Evolutionary conservation across 1,284 basidiomycete genomes (phyloP).

Genomic region (Chiua sp.): DNA sequence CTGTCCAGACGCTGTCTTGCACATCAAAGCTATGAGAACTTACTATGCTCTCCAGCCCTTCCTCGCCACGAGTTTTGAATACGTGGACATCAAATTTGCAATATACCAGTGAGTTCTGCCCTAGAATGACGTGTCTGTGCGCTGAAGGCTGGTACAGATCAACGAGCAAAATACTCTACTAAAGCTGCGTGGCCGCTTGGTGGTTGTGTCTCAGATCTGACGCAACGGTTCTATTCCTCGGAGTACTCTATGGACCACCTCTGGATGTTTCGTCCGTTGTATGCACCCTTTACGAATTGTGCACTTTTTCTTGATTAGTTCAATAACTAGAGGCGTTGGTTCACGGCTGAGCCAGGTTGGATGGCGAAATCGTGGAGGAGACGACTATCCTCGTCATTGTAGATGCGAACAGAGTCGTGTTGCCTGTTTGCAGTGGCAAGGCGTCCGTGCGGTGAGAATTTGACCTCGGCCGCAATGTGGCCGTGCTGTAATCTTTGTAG

Average conservation of each 20-base stretch:
- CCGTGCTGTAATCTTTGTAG: too few species aligned
- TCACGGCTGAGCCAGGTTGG: too few species aligned
- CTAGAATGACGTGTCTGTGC: constrained; percentile 13
- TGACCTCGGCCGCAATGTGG: too few species aligned
- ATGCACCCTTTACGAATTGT: constrained; percentile 97
- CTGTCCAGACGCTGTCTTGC: constrained; percentile 95
- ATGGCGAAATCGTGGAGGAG: too few species aligned
- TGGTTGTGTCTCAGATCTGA: constrained; percentile 20
- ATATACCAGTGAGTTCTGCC: constrained; percentile 76
- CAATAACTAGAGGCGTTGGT: constrained; percentile 97
- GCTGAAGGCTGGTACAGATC: constrained; percentile 58
- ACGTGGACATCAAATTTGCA: constrained; percentile 97
- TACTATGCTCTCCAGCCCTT: constrained; percentile 98
- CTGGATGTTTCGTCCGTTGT: constrained; percentile 98
- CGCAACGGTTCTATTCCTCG: constrained; percentile 71
- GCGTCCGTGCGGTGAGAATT: too few species aligned
- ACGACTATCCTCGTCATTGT: too few species aligned
- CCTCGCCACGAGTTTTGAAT: constrained; percentile 83
- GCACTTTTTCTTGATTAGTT: constrained; percentile 97
- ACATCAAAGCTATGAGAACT: constrained; percentile 95
- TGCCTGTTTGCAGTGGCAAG: too few species aligned
- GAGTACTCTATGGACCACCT: constrained; percentile 92
- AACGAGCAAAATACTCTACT: constrained; percentile 94
- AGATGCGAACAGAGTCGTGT: too few species aligned
- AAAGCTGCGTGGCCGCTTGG: constrained; percentile 77